Conservation (phyloP, 2,329 filamentous ascomycete species). For the Alternaria ventricosa region DNA sequence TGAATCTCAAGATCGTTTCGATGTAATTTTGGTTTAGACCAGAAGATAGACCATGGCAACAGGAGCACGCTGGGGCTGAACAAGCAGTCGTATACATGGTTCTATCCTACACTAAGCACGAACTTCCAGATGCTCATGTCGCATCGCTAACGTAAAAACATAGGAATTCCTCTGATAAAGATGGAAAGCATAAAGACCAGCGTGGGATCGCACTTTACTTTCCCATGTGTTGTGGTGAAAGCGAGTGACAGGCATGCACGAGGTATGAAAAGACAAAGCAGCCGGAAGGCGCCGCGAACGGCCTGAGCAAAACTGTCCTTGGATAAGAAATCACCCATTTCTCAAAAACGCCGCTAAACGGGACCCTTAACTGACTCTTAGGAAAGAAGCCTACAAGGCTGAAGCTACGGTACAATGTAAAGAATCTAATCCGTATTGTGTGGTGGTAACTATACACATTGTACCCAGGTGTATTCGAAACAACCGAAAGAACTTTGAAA, state of each 20-base stretch:
- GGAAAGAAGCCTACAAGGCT: background rate
- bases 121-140: background rate
- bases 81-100: background rate
- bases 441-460: background rate
- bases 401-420: conserved; percentile 1
- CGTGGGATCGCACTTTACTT: background rate
- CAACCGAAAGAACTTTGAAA: background rate
- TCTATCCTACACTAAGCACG: conserved; percentile 1
- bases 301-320: background rate
- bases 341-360: conserved; percentile 3
- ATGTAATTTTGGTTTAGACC: background rate
- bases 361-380: conserved; percentile 1
- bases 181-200: background rate
- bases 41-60: background rate
- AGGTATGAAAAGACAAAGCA: background rate
- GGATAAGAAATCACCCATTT: background rate
- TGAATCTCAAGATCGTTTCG: background rate
- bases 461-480: background rate
- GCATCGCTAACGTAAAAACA: background rate
- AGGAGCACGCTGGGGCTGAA: background rate
- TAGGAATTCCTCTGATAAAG: background rate
- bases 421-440: background rate
- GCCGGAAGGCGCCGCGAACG: background rate
- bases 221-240: background rate
- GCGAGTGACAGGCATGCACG: background rate